Evolutionary conservation across 2,329 filamentous ascomycete genomes (phyloP).

Genomic region (Fusarium setosum): DNA sequence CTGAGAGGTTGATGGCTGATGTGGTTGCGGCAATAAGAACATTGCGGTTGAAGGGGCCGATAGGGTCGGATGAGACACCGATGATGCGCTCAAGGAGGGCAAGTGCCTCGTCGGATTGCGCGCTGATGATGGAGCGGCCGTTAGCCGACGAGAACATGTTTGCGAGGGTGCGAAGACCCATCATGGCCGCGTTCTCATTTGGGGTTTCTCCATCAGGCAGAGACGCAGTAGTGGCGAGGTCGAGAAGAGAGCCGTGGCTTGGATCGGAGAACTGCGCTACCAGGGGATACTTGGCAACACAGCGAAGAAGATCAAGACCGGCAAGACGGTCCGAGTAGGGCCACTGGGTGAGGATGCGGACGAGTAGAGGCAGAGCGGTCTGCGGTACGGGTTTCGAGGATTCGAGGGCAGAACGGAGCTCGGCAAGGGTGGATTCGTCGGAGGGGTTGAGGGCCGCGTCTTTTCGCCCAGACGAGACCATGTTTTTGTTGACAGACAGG

Average conservation of each 20-base stretch:
- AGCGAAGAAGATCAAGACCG: conserved; percentile 87
- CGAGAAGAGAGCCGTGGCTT: conserved; percentile 68
- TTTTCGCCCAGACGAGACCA: conserved; percentile 78
- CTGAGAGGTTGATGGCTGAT: conserved; percentile 85
- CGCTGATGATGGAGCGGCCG: conserved; percentile 74
- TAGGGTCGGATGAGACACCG: conserved; percentile 58
- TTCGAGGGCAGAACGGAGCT: conserved; percentile 73
- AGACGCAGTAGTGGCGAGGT: conserved; percentile 57
- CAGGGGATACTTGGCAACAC: conserved; percentile 76
- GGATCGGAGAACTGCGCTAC: conserved; percentile 71
- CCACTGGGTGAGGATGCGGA: conserved; percentile 83
- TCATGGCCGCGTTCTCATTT: conserved; percentile 86
- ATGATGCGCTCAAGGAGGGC: conserved; percentile 72
- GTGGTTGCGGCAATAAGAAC: conserved; percentile 86
- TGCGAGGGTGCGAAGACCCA: conserved; percentile 81
- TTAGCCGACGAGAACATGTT: conserved; percentile 84
- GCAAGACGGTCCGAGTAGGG: conserved; percentile 83
- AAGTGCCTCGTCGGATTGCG: conserved; percentile 68
- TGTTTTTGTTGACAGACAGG: conserved; percentile 76
- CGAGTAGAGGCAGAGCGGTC: conserved; percentile 69
- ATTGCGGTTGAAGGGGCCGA: conserved; percentile 77
- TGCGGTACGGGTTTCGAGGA: conserved; percentile 60
- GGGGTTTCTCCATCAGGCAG: conserved; percentile 63
- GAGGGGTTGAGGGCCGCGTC: conserved; percentile 78
- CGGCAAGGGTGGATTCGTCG: conserved; percentile 72